Percentiles rank a stretch among this genome's conserved stretches.
Evolutionary conservation across 2,329 filamentous ascomycete species (phyloP).

Genomic region (Fusarium xylarioides): DNA sequence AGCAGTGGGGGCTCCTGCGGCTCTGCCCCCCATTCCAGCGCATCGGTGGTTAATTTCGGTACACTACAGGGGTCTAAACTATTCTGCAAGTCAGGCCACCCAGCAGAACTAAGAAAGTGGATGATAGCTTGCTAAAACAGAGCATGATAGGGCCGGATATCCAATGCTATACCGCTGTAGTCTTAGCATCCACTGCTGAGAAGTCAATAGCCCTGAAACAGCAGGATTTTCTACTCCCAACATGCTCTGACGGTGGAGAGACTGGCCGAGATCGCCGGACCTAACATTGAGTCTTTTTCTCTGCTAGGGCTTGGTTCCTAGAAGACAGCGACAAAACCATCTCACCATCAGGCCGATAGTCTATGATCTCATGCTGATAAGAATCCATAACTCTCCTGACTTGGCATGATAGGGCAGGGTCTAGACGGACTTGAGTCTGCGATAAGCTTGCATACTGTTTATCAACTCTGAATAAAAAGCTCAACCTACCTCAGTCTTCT

Average conservation of each 20-base stretch:
- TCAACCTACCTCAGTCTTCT: accelerated
- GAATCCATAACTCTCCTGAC: constrained; percentile 6
- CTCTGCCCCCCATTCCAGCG: neutral
- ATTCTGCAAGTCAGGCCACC: constrained; percentile 5
- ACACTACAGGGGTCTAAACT: neutral
- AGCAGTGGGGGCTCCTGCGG: neutral
- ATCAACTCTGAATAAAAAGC: neutral
- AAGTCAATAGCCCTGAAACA: neutral
- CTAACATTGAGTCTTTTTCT: neutral
- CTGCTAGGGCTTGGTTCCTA: neutral
- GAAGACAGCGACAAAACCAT: neutral
- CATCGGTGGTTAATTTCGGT: neutral
- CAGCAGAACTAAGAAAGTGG: neutral
- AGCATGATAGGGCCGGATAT: neutral
- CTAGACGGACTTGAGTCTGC: neutral
- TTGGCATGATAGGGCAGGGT: neutral
- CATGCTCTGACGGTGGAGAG: neutral
- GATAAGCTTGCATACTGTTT: neutral
- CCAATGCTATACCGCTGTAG: neutral
- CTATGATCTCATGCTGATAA: neutral
- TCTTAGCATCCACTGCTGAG: neutral
- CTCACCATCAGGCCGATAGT: neutral
- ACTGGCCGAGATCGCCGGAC: neutral
- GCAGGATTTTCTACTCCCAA: neutral
- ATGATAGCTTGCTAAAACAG: accelerated